Evolutionary conservation across 139 green algal species (phyloP).

Genomic region (Chlorokybus atmophyticus): DNA sequence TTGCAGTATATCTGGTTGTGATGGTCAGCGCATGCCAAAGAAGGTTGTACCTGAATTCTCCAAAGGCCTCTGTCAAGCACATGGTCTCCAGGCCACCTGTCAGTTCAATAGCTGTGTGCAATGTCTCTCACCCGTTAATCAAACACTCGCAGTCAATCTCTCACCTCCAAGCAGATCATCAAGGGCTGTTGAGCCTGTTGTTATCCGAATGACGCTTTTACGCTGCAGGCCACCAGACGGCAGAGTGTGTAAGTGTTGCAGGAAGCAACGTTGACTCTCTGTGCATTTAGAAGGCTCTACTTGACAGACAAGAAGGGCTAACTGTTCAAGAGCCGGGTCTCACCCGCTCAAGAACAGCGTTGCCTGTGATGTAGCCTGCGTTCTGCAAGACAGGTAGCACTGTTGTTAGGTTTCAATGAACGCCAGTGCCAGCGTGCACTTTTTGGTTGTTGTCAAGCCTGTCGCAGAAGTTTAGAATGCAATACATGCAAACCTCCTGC

Average conservation of each 20-base stretch:
- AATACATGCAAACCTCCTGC: constrained; percentile 4
- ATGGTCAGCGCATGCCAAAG: background rate
- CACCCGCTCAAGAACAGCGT: constrained; percentile 19
- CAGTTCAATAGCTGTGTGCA: background rate
- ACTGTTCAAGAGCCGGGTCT: background rate
- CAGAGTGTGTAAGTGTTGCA: constrained; percentile 6
- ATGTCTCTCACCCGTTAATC: too few species aligned
- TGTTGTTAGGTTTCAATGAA: background rate
- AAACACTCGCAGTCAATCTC: too few species aligned
- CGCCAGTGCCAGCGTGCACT: background rate
- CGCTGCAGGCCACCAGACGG: constrained; percentile 3
- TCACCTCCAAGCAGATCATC: constrained; percentile 24
- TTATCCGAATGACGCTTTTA: constrained; percentile 23
- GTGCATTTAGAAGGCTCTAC: background rate
- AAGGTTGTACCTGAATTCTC: background rate
- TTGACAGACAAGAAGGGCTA: background rate
- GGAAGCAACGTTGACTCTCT: constrained; percentile 4
- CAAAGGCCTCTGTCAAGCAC: background rate
- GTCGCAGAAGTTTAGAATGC: background rate
- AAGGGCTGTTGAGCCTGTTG: constrained; percentile 15
- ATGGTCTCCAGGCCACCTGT: background rate
- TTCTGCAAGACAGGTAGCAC: constrained; percentile 12
- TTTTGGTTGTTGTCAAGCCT: background rate
- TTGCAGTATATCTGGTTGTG: background rate
- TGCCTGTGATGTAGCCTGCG: constrained; percentile 17